Conservation (phyloP, 2,329 filamentous ascomycete genomes). For the Cladobotryum protrusum region DNA sequence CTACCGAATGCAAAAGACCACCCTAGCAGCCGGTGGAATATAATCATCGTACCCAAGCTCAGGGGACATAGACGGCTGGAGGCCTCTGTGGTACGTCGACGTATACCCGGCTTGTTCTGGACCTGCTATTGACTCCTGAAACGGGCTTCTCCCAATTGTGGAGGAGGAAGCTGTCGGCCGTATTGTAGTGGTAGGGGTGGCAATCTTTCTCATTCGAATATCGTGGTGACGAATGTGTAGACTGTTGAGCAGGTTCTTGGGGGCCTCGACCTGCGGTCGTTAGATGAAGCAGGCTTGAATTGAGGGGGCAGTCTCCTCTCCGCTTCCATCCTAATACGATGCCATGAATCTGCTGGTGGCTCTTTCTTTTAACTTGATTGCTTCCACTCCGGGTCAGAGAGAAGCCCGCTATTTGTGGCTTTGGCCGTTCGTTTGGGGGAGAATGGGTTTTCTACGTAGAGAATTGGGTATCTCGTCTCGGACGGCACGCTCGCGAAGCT, state of each 20-base stretch:
- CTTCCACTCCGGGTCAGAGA: constrained; percentile 44
- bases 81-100: constrained; percentile 26
- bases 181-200: constrained; percentile 21
- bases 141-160: background rate
- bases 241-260: constrained; percentile 3
- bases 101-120: constrained; percentile 16
- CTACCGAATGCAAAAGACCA: constrained; percentile 3
- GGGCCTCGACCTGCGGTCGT: constrained; percentile 2
- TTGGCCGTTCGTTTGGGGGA: constrained; percentile 23
- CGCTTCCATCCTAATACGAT: constrained; percentile 35
- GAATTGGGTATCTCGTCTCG: constrained; percentile 36
- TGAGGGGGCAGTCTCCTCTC: constrained; percentile 27
- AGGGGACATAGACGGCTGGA: constrained; percentile 16
- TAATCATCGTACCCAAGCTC: constrained; percentile 24
- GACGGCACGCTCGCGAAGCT: constrained; percentile 54
- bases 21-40: constrained; percentile 18
- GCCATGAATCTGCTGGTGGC: constrained; percentile 47
- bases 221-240: constrained; percentile 12
- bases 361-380: constrained; percentile 54
- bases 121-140: background rate
- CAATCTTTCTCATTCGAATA: constrained; percentile 25
- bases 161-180: background rate
- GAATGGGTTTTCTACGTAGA: constrained; percentile 22
- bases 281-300: constrained; percentile 1
- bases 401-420: constrained; percentile 27